phyloP scores from a whole-genome alignment of 1,139 yeast species.

The Nadsonia starkeyi-henricii region DNA sequence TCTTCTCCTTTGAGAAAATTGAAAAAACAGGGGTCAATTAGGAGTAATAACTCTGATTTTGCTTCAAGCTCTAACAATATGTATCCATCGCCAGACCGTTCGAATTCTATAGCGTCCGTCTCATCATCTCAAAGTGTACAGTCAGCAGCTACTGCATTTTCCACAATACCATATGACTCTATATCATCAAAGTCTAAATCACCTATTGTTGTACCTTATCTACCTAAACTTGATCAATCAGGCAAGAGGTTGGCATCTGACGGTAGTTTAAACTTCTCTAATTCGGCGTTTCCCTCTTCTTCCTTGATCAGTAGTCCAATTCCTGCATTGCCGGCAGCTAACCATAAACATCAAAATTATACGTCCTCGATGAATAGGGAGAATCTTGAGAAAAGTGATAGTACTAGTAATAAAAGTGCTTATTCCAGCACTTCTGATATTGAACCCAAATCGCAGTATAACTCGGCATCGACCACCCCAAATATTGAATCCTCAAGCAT shows the following conservation, averaged over 20 bases:
- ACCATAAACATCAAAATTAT: slow-evolving; percentile 3
- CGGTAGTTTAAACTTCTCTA: slow-evolving; percentile 1
- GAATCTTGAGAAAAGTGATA: slow-evolving; percentile 1
- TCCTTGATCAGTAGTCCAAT: slow-evolving; percentile 4
- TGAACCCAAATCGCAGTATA: background rate
- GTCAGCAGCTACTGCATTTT: slow-evolving; percentile 2
- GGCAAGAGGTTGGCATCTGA: slow-evolving; percentile 6
- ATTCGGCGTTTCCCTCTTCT: slow-evolving; percentile 3
- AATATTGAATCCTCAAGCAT: background rate
- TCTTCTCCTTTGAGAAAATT: slow-evolving; percentile 2
- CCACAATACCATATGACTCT: slow-evolving; percentile 16
- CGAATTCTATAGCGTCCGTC: slow-evolving; percentile 6
- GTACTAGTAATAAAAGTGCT: background rate
- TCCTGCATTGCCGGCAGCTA: slow-evolving; percentile 1
- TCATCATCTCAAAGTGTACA: slow-evolving; percentile 3
- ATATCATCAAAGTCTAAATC: slow-evolving; percentile 14
- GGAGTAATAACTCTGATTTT: slow-evolving; percentile 3
- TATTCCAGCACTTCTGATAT: background rate
- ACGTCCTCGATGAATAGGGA: slow-evolving; percentile 5
- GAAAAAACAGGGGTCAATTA: slow-evolving; percentile 5
- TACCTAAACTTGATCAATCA: slow-evolving; percentile 13
- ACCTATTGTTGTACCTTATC: slow-evolving; percentile 17
- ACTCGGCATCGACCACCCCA: background rate
- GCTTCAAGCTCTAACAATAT: background rate
- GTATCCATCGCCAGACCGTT: slow-evolving; percentile 2